A percentile compares a stretch with the other conserved stretches of the same genome.
Evolutionary conservation across 129 eudicot genomes (phyloP).

Genomic region (Centaurea solstitialis): DNA sequence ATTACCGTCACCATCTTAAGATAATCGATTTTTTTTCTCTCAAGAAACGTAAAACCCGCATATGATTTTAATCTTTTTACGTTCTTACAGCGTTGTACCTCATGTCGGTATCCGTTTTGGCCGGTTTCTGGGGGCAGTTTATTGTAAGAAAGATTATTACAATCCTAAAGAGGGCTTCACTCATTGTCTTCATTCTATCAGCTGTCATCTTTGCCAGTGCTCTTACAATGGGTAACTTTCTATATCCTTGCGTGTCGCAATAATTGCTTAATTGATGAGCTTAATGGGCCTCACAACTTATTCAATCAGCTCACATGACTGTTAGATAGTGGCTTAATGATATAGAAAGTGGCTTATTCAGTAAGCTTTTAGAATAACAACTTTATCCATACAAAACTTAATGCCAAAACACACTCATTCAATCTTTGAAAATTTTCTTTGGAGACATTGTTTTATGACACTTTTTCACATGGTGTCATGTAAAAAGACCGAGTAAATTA

Average conservation of each 20-base stretch:
- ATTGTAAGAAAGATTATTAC: conserved; percentile 67
- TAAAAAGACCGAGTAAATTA: too few relatives aligned
- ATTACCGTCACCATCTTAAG: conserved; percentile 10
- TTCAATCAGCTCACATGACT: too few relatives aligned
- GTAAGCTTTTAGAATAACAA: too few relatives aligned
- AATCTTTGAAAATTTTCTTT: too few relatives aligned
- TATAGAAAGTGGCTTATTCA: too few relatives aligned
- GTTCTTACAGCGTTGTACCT: conserved; percentile 77
- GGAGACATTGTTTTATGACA: too few relatives aligned
- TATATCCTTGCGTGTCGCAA: background rate
- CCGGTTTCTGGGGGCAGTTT: conserved; percentile 94
- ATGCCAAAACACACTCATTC: too few relatives aligned
- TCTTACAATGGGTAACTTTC: conserved; percentile 76
- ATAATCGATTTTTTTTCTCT: background rate
- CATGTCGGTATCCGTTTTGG: conserved; percentile 64
- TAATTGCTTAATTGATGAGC: too few relatives aligned
- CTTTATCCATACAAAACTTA: too few relatives aligned
- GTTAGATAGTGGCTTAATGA: too few relatives aligned
- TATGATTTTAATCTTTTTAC: background rate
- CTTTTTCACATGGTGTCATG: too few relatives aligned
- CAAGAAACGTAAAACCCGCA: conserved; percentile 4
- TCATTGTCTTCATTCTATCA: conserved; percentile 90
- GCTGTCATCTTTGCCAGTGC: conserved; percentile 95
- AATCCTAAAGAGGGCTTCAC: conserved; percentile 67
- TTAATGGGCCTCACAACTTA: too few relatives aligned